Base-by-base conservation (phyloP, 495 filamentous ascomycete species). In the Annulohypoxylon bovei region DNA sequence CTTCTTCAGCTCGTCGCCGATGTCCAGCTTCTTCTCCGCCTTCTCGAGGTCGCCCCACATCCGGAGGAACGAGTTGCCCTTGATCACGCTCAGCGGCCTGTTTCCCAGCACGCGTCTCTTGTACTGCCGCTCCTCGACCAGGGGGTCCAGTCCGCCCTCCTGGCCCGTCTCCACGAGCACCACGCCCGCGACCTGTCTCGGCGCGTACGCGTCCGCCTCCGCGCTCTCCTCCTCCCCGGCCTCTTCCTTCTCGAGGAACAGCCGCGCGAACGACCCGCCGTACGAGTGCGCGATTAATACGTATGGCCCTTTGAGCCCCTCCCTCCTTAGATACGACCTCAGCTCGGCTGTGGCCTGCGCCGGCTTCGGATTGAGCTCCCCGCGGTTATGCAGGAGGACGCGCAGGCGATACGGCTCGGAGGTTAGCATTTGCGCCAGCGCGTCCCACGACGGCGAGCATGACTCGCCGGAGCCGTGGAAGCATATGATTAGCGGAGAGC, bases 221-320 rank as follows among this genome's bases (percentile, higher is more conserved):
- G 4, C 33, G 6, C 20, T 46, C 7, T 7, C 33, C 22, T 12
- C 40, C 7, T 28, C 47, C 23, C 37, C 9, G 5, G 23, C 37
- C 25, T 20, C 12, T 32, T 20, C 52, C 16, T 56, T 39, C 53
- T 60, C 46, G 32, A 86, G 67, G 60, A 81, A 86, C 54, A 82
- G 79, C 8, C 85, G 79, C 18, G 82, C 83, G 44, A 88, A 75
- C 37, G 84, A 80, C 4, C 80, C 85, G 11, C 85, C 85, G 47
- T 85, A 88, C 23, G 83, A 86, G 68, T 88, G 85, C 9, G 76
- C 84, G 6, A 83, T 77, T 1, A 88, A 75, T 6, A 86, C 30
- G 40, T 83, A 77, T 2, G 83, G 85, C 1, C 71, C 76, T 1
- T 3, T 25, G 7, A 85, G 67, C 28, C 82, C 79, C 33, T 72